phyloP scores from a whole-genome alignment of 2,329 filamentous ascomycete species.

The Stachybotrys elegans region DNA sequence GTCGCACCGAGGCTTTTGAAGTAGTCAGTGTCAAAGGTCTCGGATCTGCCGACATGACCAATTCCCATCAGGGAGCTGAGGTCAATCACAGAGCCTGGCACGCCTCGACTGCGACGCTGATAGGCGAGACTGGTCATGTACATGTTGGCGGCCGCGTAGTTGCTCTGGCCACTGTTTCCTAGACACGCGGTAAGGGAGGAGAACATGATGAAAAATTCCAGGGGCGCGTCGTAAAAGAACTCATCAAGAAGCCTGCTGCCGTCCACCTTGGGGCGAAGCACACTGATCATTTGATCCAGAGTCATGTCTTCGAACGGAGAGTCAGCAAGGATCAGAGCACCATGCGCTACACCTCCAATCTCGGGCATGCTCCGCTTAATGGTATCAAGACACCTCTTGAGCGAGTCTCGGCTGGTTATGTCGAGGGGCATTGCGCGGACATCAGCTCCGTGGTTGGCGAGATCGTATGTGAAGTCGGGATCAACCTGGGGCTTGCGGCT shows the following conservation, averaged over 20 bases:
- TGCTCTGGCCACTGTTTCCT: conserved; percentile 32
- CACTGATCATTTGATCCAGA: conserved; percentile 15
- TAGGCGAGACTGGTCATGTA: conserved; percentile 34
- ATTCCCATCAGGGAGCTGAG: conserved; percentile 32
- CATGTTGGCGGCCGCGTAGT: conserved; percentile 39
- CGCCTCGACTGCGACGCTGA: conserved; percentile 28
- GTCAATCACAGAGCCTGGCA: conserved; percentile 31
- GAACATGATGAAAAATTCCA: conserved; percentile 34
- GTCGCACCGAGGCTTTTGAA: conserved; percentile 1
- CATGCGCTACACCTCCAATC: conserved; percentile 36
- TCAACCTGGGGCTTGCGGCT: conserved; percentile 32
- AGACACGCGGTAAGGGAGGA: conserved; percentile 22
- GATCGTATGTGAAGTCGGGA: conserved; percentile 16
- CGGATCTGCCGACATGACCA: conserved; percentile 16
- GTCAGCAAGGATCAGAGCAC: conserved; percentile 39
- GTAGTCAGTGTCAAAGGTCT: not conserved
- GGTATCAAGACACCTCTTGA: conserved; percentile 4
- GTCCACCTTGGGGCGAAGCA: conserved; percentile 27
- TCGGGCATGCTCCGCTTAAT: conserved; percentile 21
- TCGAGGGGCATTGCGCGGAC: conserved; percentile 8
- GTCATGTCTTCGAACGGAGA: conserved; percentile 21
- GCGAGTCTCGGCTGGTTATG: conserved; percentile 6
- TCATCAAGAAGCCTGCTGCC: conserved; percentile 25
- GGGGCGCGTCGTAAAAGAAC: conserved; percentile 17
- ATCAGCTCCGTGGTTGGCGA: conserved; percentile 2